Evolutionary conservation across 768 basidiomycete species (phyloP).

Genomic region (Tricholoma hemisulphureum): DNA sequence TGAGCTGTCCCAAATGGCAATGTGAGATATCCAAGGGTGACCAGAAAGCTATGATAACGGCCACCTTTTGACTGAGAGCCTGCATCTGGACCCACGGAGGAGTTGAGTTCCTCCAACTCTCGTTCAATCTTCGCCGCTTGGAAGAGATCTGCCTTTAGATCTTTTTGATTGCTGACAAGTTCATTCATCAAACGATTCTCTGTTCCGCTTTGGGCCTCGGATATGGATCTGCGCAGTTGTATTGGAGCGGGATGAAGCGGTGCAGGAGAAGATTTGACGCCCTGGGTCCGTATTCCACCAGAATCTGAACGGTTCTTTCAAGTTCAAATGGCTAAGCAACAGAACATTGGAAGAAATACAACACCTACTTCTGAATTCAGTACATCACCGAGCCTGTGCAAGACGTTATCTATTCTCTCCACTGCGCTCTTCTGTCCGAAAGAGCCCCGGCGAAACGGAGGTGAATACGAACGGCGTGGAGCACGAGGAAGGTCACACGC

Average conservation of each 20-base stretch:
- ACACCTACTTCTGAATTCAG: not conserved
- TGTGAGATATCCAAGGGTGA: not conserved
- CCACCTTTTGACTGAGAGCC: not conserved
- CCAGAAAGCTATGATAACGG: not conserved
- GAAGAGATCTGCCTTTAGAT: not conserved
- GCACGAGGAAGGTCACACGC: no score
- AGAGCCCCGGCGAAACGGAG: not conserved
- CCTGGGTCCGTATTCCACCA: not conserved
- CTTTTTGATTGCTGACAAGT: not conserved
- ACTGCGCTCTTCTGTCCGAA: not conserved
- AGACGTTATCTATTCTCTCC: slow-evolving; percentile 1
- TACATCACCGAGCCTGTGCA: not conserved
- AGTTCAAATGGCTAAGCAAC: not conserved
- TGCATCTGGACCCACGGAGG: not conserved
- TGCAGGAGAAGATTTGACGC: not conserved
- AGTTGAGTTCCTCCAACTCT: not conserved
- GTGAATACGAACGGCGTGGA: not conserved
- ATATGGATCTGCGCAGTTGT: not conserved
- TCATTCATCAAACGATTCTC: not conserved
- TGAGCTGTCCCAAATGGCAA: not conserved
- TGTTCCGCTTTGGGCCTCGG: not conserved
- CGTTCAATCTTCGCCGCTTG: not conserved
- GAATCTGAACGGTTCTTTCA: not conserved
- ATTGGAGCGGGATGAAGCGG: not conserved
- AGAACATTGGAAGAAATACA: not conserved